These are phyloP conservation scores for Micromonas commoda DNA, from an alignment of 139 green algal genomes.

Conservation along the genomic window DNA sequence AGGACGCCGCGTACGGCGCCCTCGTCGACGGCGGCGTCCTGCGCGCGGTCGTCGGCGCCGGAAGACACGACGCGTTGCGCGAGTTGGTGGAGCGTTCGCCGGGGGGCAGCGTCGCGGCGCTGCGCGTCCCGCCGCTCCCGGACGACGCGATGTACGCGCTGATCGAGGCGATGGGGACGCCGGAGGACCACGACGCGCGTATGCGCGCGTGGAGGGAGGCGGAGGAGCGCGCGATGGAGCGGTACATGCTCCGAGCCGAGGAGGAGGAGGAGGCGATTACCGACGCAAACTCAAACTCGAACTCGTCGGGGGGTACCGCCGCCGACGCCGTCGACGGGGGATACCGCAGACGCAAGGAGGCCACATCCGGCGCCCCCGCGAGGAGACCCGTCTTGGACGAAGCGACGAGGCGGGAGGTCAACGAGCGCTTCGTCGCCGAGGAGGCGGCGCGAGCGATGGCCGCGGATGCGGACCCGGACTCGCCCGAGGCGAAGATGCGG, in stretches of 20 bases:
- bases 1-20: not conserved
- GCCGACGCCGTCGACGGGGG: no score
- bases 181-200: not conserved
- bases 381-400: not conserved
- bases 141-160: constrained; percentile 1
- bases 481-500: not conserved
- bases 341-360: no score
- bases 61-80: not conserved
- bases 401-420: not conserved
- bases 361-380: not conserved
- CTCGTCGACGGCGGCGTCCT: not conserved
- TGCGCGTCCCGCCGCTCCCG: not conserved
- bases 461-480: not conserved
- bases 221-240: not conserved
- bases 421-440: not conserved
- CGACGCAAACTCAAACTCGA: no score
- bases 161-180: constrained; percentile 8
- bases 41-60: not conserved
- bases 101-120: not conserved
- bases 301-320: no score
- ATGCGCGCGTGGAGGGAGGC: not conserved
- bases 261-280: not conserved
- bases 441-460: not conserved
- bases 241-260: no score
- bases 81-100: not conserved